A percentile compares a stretch with the other conserved stretches of the same genome.
Conservation (phyloP, 345 rosid genomes). For the Raphanus raphanistrum region DNA sequence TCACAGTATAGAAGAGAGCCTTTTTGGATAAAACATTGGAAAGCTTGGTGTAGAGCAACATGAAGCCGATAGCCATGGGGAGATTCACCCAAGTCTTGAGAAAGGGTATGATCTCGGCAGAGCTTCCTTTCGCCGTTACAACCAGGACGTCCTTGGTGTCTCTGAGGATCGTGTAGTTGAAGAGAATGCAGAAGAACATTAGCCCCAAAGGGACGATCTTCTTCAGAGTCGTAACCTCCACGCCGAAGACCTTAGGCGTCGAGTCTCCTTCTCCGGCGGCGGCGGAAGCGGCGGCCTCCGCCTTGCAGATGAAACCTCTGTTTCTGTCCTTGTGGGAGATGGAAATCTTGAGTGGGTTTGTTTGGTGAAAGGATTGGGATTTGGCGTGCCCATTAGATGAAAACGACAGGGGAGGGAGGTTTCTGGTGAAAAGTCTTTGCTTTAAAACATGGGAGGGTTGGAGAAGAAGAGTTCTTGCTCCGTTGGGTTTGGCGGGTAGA, state of each 20-base stretch:
- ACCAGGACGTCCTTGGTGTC: conserved; percentile 97
- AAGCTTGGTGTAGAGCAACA: conserved; percentile 79
- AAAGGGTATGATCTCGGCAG: conserved; percentile 95
- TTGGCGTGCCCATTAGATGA: conserved; percentile 53
- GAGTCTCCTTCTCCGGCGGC: conserved; percentile 50
- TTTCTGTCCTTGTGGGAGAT: conserved; percentile 46
- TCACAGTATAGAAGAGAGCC: conserved; percentile 83
- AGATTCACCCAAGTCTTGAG: conserved; percentile 97
- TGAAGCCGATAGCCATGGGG: conserved; percentile 97
- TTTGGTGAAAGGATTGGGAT: conserved; percentile 44
- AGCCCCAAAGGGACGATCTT: conserved; percentile 91
- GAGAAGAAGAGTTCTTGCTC: conserved; percentile 41
- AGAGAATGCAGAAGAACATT: conserved; percentile 94
- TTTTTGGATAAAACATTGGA: conserved; percentile 77
- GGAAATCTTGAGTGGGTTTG: conserved; percentile 48
- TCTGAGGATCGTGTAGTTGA: conserved; percentile 91
- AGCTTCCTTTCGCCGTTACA: conserved; percentile 93
- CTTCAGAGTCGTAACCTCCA: conserved; percentile 68
- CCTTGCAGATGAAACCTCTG: conserved; percentile 70
- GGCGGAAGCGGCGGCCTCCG: conserved; percentile 83
- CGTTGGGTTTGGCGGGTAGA: conserved; percentile 60
- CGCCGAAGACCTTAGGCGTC: conserved; percentile 58
- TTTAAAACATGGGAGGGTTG: conserved; percentile 65
- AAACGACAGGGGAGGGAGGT: conserved; percentile 52
- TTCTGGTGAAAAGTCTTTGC: conserved; percentile 61